A percentile compares a stretch with the other conserved stretches of the same genome.
Evolutionary conservation across 2,329 filamentous ascomycete genomes (phyloP).

Genomic region (Trichophyton schoenleinii): DNA sequence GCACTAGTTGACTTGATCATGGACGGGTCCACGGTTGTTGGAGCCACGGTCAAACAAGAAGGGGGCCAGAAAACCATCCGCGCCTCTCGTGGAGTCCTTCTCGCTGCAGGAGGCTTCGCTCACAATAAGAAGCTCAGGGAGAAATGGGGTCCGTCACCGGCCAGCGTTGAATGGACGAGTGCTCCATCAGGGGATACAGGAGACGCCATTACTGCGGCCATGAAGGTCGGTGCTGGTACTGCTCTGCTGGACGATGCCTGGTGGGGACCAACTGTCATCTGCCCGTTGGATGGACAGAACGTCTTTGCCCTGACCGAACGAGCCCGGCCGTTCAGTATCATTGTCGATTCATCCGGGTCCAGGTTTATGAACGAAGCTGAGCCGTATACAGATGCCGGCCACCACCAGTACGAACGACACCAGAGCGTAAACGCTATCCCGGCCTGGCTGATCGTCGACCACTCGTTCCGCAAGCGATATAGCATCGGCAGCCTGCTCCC

Average conservation of each 20-base stretch:
- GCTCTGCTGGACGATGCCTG: conserved; percentile 25
- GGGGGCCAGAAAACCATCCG: conserved; percentile 17
- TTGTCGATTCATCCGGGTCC: conserved; percentile 23
- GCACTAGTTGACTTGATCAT: conserved; percentile 10
- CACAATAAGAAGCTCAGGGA: conserved; percentile 22
- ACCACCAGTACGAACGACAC: conserved; percentile 14
- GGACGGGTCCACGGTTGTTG: conserved; percentile 14
- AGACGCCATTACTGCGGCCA: conserved; percentile 18
- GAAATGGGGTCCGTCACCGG: conserved; percentile 14
- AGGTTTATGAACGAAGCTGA: conserved; percentile 28
- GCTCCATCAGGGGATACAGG: conserved; percentile 19
- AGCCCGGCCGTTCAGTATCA: conserved; percentile 23
- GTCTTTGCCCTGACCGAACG: conserved; percentile 21
- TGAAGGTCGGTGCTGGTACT: conserved; percentile 21
- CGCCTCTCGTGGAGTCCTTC: conserved; percentile 21
- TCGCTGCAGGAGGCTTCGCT: conserved; percentile 28
- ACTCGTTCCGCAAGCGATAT: conserved; percentile 22
- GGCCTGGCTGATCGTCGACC: conserved; percentile 24
- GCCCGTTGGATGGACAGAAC: conserved; percentile 15
- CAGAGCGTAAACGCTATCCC: conserved; percentile 18
- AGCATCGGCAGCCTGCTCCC: conserved; percentile 12
- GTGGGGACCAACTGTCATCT: conserved; percentile 24
- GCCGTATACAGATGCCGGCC: conserved; percentile 21
- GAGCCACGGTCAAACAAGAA: conserved; percentile 16
- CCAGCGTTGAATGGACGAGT: conserved; percentile 13